These are phyloP conservation scores for Eucalyptus shirleyi DNA, from an alignment of 345 rosid species.

Conservation along the genomic window DNA sequence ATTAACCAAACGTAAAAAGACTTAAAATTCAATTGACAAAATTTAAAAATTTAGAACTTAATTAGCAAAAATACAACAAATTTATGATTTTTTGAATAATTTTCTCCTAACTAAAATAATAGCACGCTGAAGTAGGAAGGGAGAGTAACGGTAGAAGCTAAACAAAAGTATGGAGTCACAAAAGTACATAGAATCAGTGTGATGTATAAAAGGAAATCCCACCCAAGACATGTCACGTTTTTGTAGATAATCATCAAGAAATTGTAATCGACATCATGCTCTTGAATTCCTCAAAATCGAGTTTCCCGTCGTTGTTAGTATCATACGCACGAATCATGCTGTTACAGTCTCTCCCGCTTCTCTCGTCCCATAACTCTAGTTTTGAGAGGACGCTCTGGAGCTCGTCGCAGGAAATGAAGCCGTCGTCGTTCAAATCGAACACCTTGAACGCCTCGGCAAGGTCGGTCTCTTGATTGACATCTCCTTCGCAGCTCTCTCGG, in stretches of 20 bases:
- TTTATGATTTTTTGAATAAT: too few relatives aligned
- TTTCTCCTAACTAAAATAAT: too few relatives aligned
- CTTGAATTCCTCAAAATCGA: constrained; percentile 79
- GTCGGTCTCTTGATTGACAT: not conserved
- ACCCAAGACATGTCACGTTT: too few relatives aligned
- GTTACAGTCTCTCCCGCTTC: constrained; percentile 31
- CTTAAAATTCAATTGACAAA: too few relatives aligned
- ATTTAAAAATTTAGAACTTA: too few relatives aligned
- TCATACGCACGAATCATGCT: constrained; percentile 58
- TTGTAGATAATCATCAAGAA: not conserved
- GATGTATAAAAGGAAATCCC: too few relatives aligned
- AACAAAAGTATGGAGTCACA: too few relatives aligned
- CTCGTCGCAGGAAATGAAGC: constrained; percentile 63
- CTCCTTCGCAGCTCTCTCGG: not conserved
- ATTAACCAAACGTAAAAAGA: too few relatives aligned
- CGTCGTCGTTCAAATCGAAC: constrained; percentile 66
- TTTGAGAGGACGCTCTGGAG: constrained; percentile 43
- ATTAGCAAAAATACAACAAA: accelerated
- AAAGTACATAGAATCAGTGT: too few relatives aligned
- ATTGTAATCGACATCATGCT: constrained; percentile 31
- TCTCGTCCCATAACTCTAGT: constrained; percentile 61
- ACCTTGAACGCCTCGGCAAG: constrained; percentile 52
- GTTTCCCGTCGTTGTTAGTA: constrained; percentile 51
- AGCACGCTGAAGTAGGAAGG: too few relatives aligned
- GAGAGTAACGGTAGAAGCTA: too few relatives aligned